These are phyloP conservation scores for Nakazawaea anatomiae DNA, from an alignment of 805 yeast species.

Conservation along the genomic window DNA sequence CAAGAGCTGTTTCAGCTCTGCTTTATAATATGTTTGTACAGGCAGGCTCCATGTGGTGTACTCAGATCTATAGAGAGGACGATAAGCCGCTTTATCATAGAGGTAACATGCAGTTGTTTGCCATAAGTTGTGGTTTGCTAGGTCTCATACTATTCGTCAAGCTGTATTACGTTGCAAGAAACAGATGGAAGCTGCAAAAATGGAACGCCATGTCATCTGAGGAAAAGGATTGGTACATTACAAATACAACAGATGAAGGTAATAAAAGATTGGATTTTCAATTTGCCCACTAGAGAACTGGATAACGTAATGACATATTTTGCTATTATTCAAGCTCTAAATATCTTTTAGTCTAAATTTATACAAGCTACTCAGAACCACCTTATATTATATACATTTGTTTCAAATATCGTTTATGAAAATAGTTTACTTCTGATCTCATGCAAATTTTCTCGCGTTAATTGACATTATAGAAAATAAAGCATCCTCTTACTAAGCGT, in stretches of 20 bases:
- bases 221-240: constrained; percentile 42
- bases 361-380: too few relatives aligned
- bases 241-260: constrained; percentile 45
- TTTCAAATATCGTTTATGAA: too few relatives aligned
- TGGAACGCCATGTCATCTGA: constrained; percentile 50
- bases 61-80: constrained; percentile 49
- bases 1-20: constrained; percentile 61
- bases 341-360: too few relatives aligned
- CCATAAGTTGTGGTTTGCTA: constrained; percentile 27
- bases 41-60: constrained; percentile 45
- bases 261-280: constrained; percentile 48
- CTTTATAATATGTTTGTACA: constrained; percentile 62
- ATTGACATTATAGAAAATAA: too few relatives aligned
- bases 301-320: too few relatives aligned
- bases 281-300: constrained; percentile 12
- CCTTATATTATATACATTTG: too few relatives aligned
- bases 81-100: constrained; percentile 56
- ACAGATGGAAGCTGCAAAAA: constrained; percentile 32
- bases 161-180: constrained; percentile 34
- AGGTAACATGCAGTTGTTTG: constrained; percentile 45
- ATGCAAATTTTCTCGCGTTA: too few relatives aligned
- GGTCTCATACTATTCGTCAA: constrained; percentile 26
- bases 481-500: too few relatives aligned
- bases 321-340: too few relatives aligned
- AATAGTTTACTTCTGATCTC: too few relatives aligned